Base-by-base conservation (phyloP, 1,284 basidiomycete species). In the Boletus sp. region DNA sequence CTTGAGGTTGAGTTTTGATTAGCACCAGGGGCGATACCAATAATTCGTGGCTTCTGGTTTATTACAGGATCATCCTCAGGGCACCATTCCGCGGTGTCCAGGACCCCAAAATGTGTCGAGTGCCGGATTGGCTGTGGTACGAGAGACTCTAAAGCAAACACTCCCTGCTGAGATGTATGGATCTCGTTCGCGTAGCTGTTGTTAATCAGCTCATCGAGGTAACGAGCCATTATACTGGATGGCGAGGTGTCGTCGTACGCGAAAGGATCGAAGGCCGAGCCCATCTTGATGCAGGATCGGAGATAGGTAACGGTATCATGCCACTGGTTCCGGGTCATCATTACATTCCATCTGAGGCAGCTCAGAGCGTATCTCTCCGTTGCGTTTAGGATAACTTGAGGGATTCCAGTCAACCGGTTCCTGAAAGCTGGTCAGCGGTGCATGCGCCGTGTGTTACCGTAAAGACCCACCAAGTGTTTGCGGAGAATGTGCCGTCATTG, bases 401-500 rank as follows among this genome's bases (percentile, higher is more conserved):
- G 56, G 29, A 71, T 57, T 37, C 52, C 54, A 22, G 68, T 56
- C 44, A 64, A 57, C 14, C 56, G 58, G 22, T 52, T 55, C 67
- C 69, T 66, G 26, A 20, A 49, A 46, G 10, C 38, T 16, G 14
- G 47, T 62, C 16, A 61, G 41, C 12, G n/a, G 42, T 20, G 29
- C 23, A 43, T 41, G 23, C 29, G 13, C 26, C 2, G 5, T 36
- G 30, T 35, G 10, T 16, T 35, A 32, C 2, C 8, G 5, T 26
- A 45, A 35, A 29, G 19, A 52, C 60, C 20, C 19, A 74, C 73
- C 78, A 81, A 33, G 68, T 68, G 48, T 64, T 72, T 50, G 66
- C 68, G 34, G 69, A 61, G 56, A 74, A 74, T 1, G 71, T 64
- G 49, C 68, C 66, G 50, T 84, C 81, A 44, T 82, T 76, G 35